phyloP scores from a whole-genome alignment of 345 rosid species.

The Eucalyptus polyanthemos region DNA sequence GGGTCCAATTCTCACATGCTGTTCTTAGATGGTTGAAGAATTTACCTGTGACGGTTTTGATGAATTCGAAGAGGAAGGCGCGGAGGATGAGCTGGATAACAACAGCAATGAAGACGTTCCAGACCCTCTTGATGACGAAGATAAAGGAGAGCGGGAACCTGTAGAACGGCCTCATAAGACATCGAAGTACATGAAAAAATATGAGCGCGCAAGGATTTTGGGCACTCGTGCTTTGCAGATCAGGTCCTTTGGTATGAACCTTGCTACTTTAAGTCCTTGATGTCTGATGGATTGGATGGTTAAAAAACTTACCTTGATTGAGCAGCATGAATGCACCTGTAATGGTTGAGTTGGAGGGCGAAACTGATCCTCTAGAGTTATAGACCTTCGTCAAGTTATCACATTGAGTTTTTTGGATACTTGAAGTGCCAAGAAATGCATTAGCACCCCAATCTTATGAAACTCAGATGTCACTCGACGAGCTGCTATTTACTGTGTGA shows the following conservation, averaged over 20 bases:
- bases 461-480: background rate
- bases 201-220: constrained; percentile 77
- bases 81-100: constrained; percentile 50
- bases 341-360: constrained; percentile 89
- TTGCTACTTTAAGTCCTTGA: background rate
- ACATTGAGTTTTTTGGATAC: background rate
- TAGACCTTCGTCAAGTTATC: background rate
- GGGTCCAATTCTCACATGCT: background rate
- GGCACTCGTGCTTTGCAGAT: constrained; percentile 83
- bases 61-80: constrained; percentile 47
- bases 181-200: constrained; percentile 70
- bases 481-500: background rate
- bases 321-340: constrained; percentile 92
- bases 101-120: constrained; percentile 40
- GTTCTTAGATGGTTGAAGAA: background rate
- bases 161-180: constrained; percentile 48
- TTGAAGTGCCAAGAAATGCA: background rate
- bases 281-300: background rate
- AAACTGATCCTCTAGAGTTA: constrained; percentile 88
- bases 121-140: constrained; percentile 58
- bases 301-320: background rate
- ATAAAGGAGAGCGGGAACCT: constrained; percentile 28
- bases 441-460: background rate
- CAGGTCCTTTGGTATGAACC: constrained; percentile 22
- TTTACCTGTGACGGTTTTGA: background rate